These are phyloP conservation scores for Metschnikowia reukaufii DNA, from an alignment of 805 yeast genomes.

Conservation along the genomic window DNA sequence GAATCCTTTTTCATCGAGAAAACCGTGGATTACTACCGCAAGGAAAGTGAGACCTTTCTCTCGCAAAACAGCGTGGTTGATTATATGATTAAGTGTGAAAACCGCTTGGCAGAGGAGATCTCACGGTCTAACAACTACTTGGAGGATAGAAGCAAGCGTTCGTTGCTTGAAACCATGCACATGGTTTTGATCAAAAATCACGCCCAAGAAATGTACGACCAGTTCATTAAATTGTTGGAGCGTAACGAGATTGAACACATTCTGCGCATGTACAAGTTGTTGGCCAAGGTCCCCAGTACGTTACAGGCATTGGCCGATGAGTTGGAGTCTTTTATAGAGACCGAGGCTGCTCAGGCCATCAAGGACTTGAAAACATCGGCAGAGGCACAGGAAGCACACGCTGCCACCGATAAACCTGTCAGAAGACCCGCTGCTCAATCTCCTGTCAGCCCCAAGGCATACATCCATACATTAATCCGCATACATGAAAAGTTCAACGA, in stretches of 20 bases:
- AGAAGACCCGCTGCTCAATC: conserved; percentile 22
- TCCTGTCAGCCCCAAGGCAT: conserved; percentile 69
- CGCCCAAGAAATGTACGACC: conserved; percentile 70
- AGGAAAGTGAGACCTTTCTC: conserved; percentile 68
- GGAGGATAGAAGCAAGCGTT: conserved; percentile 81
- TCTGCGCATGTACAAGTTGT: conserved; percentile 69
- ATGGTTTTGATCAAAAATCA: conserved; percentile 75
- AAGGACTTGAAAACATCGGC: conserved; percentile 48
- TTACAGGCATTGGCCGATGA: conserved; percentile 73
- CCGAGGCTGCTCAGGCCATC: conserved; percentile 48
- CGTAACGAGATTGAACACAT: conserved; percentile 71
- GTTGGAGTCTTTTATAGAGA: conserved; percentile 70
- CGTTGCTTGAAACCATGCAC: conserved; percentile 74
- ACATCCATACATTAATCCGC: conserved; percentile 71
- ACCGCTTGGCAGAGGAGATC: conserved; percentile 80
- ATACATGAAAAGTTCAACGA: conserved; percentile 67
- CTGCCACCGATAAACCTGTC: conserved; percentile 18
- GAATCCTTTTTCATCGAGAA: conserved; percentile 74
- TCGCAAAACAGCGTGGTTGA: conserved; percentile 80
- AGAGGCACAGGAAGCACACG: conserved; percentile 24
- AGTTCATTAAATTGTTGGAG: conserved; percentile 72
- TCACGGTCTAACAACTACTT: conserved; percentile 73
- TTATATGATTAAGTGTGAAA: conserved; percentile 83
- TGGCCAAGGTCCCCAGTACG: conserved; percentile 77
- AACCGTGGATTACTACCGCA: conserved; percentile 63